Conservation (phyloP, 305 asterid genomes). For the Nicotiana rustica region DNA sequence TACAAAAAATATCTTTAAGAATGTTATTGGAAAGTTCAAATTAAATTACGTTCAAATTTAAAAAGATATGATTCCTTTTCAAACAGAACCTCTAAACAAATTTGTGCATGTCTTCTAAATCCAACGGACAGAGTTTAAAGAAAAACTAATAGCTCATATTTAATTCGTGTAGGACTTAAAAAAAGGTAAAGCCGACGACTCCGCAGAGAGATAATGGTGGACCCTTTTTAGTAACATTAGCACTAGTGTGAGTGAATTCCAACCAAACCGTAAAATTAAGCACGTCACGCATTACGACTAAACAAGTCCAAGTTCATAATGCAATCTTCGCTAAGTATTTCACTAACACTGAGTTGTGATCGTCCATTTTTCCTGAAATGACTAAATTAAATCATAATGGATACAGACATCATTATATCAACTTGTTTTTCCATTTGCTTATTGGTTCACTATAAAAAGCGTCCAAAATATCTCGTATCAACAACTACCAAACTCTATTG, state of each 20-base stretch:
- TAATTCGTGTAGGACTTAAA: background rate
- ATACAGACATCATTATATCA: conserved; percentile 10
- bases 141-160: background rate
- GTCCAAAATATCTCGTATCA: background rate
- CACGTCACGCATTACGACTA: background rate
- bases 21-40: no score
- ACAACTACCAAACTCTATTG: background rate
- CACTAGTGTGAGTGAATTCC: conserved; percentile 2
- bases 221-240: background rate
- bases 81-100: background rate
- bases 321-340: conserved; percentile 30
- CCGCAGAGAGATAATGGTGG: background rate
- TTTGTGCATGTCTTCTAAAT: background rate
- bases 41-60: background rate
- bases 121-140: background rate
- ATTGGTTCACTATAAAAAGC: no score
- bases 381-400: background rate
- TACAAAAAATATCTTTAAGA: background rate
- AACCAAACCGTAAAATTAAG: background rate
- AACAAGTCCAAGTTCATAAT: conserved; percentile 1
- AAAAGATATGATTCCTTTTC: no score
- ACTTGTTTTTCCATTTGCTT: background rate
- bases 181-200: background rate
- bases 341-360: conserved; percentile 18
- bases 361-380: conserved; percentile 21